These are phyloP conservation scores for Gamarada debralockiae DNA, from an alignment of 495 filamentous ascomycete species.

Conservation along the genomic window DNA sequence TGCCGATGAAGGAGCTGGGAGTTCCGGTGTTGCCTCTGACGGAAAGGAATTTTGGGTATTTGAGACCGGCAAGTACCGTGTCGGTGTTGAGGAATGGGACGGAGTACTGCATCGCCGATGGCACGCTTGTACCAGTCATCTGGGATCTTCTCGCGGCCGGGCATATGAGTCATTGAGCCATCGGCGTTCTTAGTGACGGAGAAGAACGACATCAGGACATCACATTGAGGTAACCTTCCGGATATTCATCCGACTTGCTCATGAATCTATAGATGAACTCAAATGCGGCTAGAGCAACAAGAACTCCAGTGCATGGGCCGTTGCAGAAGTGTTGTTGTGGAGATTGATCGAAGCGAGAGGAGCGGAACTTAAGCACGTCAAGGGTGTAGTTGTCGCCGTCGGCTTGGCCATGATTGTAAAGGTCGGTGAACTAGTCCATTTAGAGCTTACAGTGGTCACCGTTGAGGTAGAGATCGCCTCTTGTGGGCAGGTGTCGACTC, in stretches of 20 bases:
- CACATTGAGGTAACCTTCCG: slow-evolving; percentile 31
- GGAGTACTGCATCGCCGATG: background rate
- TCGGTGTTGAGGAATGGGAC: background rate
- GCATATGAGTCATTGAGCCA: background rate
- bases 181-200: background rate
- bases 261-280: slow-evolving; percentile 39
- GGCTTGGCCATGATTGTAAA: too few species aligned
- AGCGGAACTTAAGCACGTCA: too few species aligned
- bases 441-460: too few species aligned
- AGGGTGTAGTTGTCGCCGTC: too few species aligned
- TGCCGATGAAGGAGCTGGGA: slow-evolving; percentile 46
- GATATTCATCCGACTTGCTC: slow-evolving; percentile 35
- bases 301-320: slow-evolving; percentile 38
- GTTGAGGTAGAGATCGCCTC: too few species aligned
- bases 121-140: background rate
- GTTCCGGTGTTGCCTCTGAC: slow-evolving; percentile 47
- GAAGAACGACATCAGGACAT: slow-evolving; percentile 7
- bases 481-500: too few species aligned
- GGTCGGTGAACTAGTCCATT: too few species aligned
- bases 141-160: background rate
- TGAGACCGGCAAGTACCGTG: slow-evolving; percentile 15
- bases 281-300: slow-evolving; percentile 41
- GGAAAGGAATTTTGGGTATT: slow-evolving; percentile 23
- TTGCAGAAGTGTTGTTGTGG: slow-evolving; percentile 1
- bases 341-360: too few species aligned